Evolutionary conservation across 164 flowering plant genomes (phyloP).

Genomic region (Cinnamomum chago): DNA sequence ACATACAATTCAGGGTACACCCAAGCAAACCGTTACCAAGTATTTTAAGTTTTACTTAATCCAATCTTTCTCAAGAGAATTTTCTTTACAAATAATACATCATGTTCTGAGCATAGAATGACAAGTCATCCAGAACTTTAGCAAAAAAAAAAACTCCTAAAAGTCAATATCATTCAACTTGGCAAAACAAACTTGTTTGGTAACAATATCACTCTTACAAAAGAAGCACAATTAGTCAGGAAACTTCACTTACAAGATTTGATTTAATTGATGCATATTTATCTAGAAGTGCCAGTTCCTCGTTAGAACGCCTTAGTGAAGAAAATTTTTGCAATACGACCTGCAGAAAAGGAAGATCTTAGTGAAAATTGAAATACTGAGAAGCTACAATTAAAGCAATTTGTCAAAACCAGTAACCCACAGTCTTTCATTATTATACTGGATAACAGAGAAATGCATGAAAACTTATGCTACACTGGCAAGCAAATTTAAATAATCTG

Average conservation of each 20-base stretch:
- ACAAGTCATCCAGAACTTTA: too few relatives aligned
- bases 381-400: background rate
- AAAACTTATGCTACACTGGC: background rate
- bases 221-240: background rate
- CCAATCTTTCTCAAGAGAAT: too few relatives aligned
- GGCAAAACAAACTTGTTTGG: background rate
- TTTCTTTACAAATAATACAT: background rate
- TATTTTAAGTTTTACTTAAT: too few relatives aligned
- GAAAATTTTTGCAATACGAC: slow-evolving; percentile 50
- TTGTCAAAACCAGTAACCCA: background rate
- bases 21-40: too few relatives aligned
- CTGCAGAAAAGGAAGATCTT: slow-evolving; percentile 28
- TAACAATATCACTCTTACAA: background rate
- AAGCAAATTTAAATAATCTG: background rate
- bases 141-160: background rate
- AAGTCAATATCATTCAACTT: background rate
- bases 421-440: background rate
- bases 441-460: background rate
- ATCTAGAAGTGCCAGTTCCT: slow-evolving; percentile 58
- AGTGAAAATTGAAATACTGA: background rate
- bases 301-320: slow-evolving; percentile 52
- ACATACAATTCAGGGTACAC: too few relatives aligned
- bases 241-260: slow-evolving; percentile 57
- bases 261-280: slow-evolving; percentile 52
- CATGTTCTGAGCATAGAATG: too few relatives aligned